Evolutionary conservation across 179 eudicot genomes (phyloP).

Genomic region (Drosera spatulata): DNA sequence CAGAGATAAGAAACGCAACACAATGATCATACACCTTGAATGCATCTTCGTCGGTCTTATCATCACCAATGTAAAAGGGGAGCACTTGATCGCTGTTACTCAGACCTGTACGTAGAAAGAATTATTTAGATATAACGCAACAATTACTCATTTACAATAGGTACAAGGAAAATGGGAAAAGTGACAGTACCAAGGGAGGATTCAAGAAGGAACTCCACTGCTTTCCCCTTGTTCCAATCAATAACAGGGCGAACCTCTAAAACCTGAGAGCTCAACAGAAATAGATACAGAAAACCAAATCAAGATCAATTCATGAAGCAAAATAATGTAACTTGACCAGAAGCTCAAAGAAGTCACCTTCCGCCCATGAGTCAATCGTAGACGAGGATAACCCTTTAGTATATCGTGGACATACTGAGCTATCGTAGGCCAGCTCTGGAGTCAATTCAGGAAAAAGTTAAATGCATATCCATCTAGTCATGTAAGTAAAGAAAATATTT

Average conservation of each 20-base stretch:
- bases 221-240: slow-evolving; percentile 85
- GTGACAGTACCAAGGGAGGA: slow-evolving; percentile 41
- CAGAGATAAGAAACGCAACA: neutral
- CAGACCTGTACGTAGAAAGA: slow-evolving; percentile 21
- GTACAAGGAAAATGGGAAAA: neutral
- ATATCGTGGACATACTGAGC: slow-evolving; percentile 67
- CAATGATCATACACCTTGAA: slow-evolving; percentile 46
- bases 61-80: slow-evolving; percentile 79
- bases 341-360: slow-evolving; percentile 34
- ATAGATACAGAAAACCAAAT: neutral
- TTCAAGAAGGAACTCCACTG: slow-evolving; percentile 77
- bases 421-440: slow-evolving; percentile 59
- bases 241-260: slow-evolving; percentile 85
- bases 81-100: slow-evolving; percentile 43
- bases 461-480: too few relatives aligned
- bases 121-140: neutral
- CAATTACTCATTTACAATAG: neutral
- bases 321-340: too few relatives aligned
- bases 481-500: too few relatives aligned
- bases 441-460: neutral
- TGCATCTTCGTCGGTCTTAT: slow-evolving; percentile 82
- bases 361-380: slow-evolving; percentile 77
- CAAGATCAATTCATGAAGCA: neutral
- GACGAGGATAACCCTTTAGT: slow-evolving; percentile 50
- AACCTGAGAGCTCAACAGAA: slow-evolving; percentile 30